Base-by-base conservation (phyloP, 129 eudicot genomes). In the Rutidosis leptorrhynchoides region DNA sequence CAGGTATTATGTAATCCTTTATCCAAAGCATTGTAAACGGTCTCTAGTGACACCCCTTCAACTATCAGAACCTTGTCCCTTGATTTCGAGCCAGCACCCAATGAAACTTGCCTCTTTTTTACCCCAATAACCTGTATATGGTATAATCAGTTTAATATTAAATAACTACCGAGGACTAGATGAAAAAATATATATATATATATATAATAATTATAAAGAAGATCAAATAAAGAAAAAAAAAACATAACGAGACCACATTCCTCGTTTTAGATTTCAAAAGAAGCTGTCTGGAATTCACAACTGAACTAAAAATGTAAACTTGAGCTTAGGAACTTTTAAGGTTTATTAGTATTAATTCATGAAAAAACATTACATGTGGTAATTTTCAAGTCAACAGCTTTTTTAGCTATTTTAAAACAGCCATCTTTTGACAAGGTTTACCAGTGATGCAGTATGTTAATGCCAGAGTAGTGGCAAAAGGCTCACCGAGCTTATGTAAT, bases 51-150 rank as follows among this genome's bases (percentile, higher is more conserved):
- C 35, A 81, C 81, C 33, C 83, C 94, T 69, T 85, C 94, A 51
- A 89, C 82, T 57, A 85, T 69, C 40, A 89, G 86, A 67, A 85
- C 80, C 78, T 89, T 89, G 74, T 89, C 96, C 81, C 96, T 83
- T 54, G 96, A 89, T 72, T 85, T 85, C 3, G 87, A 85, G 29
- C 96, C 96, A 58, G 94, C 83, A 35, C 94, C 84, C 66, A 89
- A 64, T 2, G 96, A 89, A 59, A 89, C 86, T 59, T 89, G 96
- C 71, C 96, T 81, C 60, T 62, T 84, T 66, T 89, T 89, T 8
- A 89, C 96, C 65, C 96, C 96, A 21, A 89, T 33, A 69, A 89
- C 90, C 96, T 89, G 73, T 37, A 65, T 58, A 23, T 9, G 5
- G 37, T 28, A 26, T 0, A 15, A 12, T 10, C 15, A 57, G 12